phyloP scores from a whole-genome alignment of 768 basidiomycete species.

The Kwoniella mangroviensis region DNA sequence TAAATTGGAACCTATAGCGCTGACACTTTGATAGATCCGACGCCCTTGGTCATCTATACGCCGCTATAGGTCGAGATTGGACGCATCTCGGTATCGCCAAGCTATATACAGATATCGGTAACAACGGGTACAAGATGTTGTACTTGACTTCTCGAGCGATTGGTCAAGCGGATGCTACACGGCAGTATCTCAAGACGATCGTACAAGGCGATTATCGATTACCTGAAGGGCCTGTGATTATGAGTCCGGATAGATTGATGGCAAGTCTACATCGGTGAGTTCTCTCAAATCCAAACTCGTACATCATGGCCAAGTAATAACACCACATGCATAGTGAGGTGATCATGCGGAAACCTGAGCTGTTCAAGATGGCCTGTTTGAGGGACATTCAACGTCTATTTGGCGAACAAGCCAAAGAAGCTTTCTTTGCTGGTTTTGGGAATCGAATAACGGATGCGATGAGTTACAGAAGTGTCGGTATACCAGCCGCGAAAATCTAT shows the following conservation, averaged over 20 bases:
- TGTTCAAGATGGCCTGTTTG: slow-evolving; percentile 99
- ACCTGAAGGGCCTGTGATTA: slow-evolving; percentile 97
- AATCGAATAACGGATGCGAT: slow-evolving; percentile 98
- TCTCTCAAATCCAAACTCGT: no score
- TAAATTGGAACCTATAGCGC: neutral
- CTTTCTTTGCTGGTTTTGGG: slow-evolving; percentile 97
- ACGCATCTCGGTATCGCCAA: slow-evolving; percentile 97
- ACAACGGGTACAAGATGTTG: slow-evolving; percentile 97
- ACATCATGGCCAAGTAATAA: no score
- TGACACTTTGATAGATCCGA: slow-evolving; percentile 70
- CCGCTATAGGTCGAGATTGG: slow-evolving; percentile 98
- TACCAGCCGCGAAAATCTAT: slow-evolving; percentile 92
- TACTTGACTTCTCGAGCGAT: slow-evolving; percentile 97
- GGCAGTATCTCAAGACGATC: slow-evolving; percentile 91
- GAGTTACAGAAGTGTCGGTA: slow-evolving; percentile 94
- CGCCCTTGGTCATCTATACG: slow-evolving; percentile 93
- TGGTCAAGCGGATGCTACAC: slow-evolving; percentile 94
- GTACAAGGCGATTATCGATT: slow-evolving; percentile 94
- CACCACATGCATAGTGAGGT: slow-evolving; percentile 71
- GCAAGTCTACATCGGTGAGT: slow-evolving; percentile 87
- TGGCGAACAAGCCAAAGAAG: slow-evolving; percentile 64
- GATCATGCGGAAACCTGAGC: slow-evolving; percentile 96
- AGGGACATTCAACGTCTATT: slow-evolving; percentile 92
- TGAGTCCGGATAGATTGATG: slow-evolving; percentile 96
- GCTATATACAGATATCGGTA: slow-evolving; percentile 89